These are phyloP conservation scores for Globisporangium alternatum DNA, from an alignment of 352 stramenopile genomes.

Conservation along the genomic window DNA sequence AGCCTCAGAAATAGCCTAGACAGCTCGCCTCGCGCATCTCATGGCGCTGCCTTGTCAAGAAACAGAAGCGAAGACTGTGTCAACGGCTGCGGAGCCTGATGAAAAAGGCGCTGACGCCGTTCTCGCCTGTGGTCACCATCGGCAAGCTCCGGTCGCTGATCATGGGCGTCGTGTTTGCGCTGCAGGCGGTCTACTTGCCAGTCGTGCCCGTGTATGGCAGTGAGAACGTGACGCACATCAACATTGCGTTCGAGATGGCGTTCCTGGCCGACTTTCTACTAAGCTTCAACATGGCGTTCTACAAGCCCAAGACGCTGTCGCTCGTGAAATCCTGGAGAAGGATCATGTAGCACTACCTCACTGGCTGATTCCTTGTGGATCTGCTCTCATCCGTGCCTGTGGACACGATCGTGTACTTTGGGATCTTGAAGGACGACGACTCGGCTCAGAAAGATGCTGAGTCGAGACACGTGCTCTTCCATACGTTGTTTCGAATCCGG, in stretches of 20 bases:
- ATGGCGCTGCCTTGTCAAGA: background rate
- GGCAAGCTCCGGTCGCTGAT: background rate
- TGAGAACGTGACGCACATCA: background rate
- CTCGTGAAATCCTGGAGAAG: constrained; percentile 2
- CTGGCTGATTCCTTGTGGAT: constrained; percentile 8
- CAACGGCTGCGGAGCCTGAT: background rate
- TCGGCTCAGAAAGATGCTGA: background rate
- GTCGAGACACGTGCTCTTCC: constrained; percentile 5
- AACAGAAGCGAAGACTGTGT: background rate
- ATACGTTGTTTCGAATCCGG: constrained; percentile 7
- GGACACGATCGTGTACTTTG: background rate
- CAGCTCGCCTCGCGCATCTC: background rate
- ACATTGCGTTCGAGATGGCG: constrained; percentile 14
- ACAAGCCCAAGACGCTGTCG: background rate
- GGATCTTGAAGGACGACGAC: background rate
- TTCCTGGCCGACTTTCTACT: constrained; percentile 6
- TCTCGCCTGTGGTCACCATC: constrained; percentile 1
- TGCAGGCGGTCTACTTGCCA: constrained; percentile 10
- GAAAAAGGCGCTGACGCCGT: constrained; percentile 1
- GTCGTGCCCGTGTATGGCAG: constrained; percentile 10
- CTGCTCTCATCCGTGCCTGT: constrained; percentile 11
- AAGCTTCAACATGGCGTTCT: constrained; percentile 14
- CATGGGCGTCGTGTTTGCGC: constrained; percentile 6
- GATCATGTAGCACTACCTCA: constrained; percentile 11
- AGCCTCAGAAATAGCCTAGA: background rate